Evolutionary conservation across 2,329 filamentous ascomycete species (phyloP).

Genomic region (Drechslerella stenobrocha): DNA sequence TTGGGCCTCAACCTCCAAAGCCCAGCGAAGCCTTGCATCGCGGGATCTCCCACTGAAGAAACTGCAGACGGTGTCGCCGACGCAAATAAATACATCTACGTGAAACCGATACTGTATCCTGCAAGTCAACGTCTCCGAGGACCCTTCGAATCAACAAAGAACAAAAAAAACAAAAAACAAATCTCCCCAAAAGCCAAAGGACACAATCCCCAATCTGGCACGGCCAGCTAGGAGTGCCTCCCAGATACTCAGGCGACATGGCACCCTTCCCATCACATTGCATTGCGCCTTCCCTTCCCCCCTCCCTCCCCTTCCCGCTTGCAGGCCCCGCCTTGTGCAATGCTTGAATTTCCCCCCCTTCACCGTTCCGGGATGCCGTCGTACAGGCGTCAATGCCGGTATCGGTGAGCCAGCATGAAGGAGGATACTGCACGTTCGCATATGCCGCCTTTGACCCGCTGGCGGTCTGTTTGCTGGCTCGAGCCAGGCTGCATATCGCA

Average conservation of each 20-base stretch:
- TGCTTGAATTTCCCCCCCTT: too few relatives aligned
- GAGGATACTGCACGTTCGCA: background rate
- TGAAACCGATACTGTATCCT: too few relatives aligned
- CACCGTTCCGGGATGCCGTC: too few relatives aligned
- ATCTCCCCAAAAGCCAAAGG: slow-evolving; percentile 1
- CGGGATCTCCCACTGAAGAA: background rate
- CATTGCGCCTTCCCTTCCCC: slow-evolving; percentile 19
- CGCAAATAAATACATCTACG: too few relatives aligned
- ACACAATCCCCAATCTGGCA: slow-evolving; percentile 12
- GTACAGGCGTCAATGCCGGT: slow-evolving; percentile 18
- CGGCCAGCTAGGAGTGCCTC: too few relatives aligned
- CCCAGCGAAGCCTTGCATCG: background rate
- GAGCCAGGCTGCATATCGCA: background rate
- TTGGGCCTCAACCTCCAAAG: too few relatives aligned
- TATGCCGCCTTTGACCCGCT: too few relatives aligned
- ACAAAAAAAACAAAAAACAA: too few relatives aligned
- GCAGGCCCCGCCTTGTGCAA: slow-evolving; percentile 7
- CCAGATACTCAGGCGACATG: slow-evolving; percentile 2
- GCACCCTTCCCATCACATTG: slow-evolving; percentile 25
- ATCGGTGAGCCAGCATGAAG: slow-evolving; percentile 20
- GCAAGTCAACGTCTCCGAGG: too few relatives aligned
- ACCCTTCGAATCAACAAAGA: too few relatives aligned
- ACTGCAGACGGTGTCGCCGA: too few relatives aligned
- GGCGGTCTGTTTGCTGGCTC: too few relatives aligned
- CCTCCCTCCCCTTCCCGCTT: slow-evolving; percentile 22